Conservation (phyloP, 805 yeast species). For the Suhomyces vadensis region DNA sequence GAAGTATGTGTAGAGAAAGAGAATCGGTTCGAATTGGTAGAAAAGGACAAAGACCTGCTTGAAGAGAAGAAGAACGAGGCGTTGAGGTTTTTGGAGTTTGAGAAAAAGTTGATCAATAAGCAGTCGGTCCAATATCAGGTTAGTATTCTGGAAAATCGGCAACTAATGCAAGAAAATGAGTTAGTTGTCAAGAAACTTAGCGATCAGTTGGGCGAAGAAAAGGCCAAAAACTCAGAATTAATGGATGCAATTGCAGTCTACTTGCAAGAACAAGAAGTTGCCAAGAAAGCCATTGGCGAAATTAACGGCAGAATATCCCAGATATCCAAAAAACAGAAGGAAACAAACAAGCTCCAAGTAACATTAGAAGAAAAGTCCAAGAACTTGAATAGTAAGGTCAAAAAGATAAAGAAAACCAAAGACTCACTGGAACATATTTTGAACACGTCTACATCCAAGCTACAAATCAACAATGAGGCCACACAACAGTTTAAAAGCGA, state of each 20-base stretch:
- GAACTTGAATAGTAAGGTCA: slow-evolving; percentile 57
- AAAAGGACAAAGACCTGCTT: slow-evolving; percentile 62
- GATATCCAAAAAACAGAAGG: slow-evolving; percentile 31
- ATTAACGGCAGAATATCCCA: slow-evolving; percentile 22
- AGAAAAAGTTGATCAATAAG: slow-evolving; percentile 57
- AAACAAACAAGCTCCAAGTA: slow-evolving; percentile 52
- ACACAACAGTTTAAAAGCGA: slow-evolving; percentile 46
- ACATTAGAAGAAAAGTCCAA: slow-evolving; percentile 76
- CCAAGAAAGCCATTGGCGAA: slow-evolving; percentile 27
- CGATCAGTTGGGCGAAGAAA: slow-evolving; percentile 45
- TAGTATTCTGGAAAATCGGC: slow-evolving; percentile 41
- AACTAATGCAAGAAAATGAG: slow-evolving; percentile 40
- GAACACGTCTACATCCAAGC: slow-evolving; percentile 46
- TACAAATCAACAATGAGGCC: slow-evolving; percentile 47
- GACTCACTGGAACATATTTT: slow-evolving; percentile 48
- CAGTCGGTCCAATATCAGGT: slow-evolving; percentile 60
- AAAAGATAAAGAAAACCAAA: slow-evolving; percentile 58
- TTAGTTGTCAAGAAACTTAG: slow-evolving; percentile 40
- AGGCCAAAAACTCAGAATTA: slow-evolving; percentile 40
- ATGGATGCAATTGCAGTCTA: slow-evolving; percentile 31
- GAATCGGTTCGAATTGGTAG: slow-evolving; percentile 74
- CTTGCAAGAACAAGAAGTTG: slow-evolving; percentile 29
- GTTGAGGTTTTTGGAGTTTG: slow-evolving; percentile 59
- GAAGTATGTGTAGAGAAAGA: slow-evolving; percentile 81
- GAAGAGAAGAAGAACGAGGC: slow-evolving; percentile 76